Evolutionary conservation across 116 monocot species (phyloP), one percentile per base, ranked within the genome.

Genomic region (Iris pallida): DNA sequence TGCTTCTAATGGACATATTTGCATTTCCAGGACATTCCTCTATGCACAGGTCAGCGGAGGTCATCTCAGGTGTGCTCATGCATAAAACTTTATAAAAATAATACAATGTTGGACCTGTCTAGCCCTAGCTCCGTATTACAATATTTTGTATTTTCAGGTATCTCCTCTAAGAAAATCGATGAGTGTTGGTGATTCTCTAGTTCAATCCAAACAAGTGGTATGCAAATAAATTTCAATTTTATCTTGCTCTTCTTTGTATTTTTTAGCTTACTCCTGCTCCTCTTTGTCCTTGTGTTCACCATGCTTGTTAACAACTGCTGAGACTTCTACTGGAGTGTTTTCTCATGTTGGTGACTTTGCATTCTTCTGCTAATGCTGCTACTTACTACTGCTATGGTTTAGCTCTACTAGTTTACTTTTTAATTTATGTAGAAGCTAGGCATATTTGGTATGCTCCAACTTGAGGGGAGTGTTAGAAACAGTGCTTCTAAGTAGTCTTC

Each of bases 171-270:
- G 62, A 80, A 95, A 89, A 78, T 95, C 95, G 64, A 89, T 86
- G 0, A 95, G 95, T 68, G 82, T 86, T 73, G 89, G 91, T 76
- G 95, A 95, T 68, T 86, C 82, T 80, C 20, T 88, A 56, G 71
- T 75, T 63, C 43, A 63, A 42, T 53, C 84, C 45, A 91, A 86
- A 70, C 82, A 73, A 84, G 18, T 77, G 88, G 91, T 95, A 85
- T 73, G 74, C 55, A 64, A 8, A 68, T 42, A 61, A 45, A 14
- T 69, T 12, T 75, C 9, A 45, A 19, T 5, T 59, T 7, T 19
- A 47, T 56, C 8, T 16, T 16, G 16, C 20, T n/a, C 17, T 17
- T 17, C 40, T 42, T 42, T 20, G 20, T 14, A 0, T 48, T 49
- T n/a, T 55, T 10, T 45, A 55, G 3, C 65, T 16, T 47, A 20